phyloP scores from a whole-genome alignment of 257 asterid genomes.

The Rehmannia glutinosa region DNA sequence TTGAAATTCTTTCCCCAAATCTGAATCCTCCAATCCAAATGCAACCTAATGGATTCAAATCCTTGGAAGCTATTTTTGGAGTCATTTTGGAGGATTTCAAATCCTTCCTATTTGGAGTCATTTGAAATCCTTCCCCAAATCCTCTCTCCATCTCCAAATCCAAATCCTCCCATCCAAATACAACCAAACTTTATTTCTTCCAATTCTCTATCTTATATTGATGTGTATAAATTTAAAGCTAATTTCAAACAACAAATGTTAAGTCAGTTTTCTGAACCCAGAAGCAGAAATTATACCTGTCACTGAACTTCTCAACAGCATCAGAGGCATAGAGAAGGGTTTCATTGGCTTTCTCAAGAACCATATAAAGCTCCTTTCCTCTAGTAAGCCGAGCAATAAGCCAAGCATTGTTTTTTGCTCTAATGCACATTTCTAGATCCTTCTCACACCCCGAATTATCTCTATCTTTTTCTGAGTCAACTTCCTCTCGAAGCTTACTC shows the following conservation, averaged over 20 bases:
- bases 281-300: constrained; percentile 47
- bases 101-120: too few species aligned
- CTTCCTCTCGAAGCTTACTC: constrained; percentile 83
- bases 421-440: constrained; percentile 71
- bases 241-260: neutral
- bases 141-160: too few species aligned
- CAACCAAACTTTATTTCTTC: too few species aligned
- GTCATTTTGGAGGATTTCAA: too few species aligned
- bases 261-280: constrained; percentile 1
- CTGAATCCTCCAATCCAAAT: too few species aligned
- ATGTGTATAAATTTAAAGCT: too few species aligned
- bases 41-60: too few species aligned
- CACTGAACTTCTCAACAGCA: constrained; percentile 89
- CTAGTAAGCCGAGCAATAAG: constrained; percentile 69
- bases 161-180: too few species aligned
- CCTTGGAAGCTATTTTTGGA: too few species aligned
- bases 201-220: neutral
- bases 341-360: constrained; percentile 93
- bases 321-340: constrained; percentile 92
- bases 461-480: constrained; percentile 65
- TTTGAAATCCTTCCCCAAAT: too few species aligned
- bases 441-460: constrained; percentile 49
- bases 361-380: constrained; percentile 94
- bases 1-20: too few species aligned
- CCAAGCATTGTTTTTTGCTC: constrained; percentile 97